phyloP scores from a whole-genome alignment of 441 rosid species.

The Jatropha podagrica region DNA sequence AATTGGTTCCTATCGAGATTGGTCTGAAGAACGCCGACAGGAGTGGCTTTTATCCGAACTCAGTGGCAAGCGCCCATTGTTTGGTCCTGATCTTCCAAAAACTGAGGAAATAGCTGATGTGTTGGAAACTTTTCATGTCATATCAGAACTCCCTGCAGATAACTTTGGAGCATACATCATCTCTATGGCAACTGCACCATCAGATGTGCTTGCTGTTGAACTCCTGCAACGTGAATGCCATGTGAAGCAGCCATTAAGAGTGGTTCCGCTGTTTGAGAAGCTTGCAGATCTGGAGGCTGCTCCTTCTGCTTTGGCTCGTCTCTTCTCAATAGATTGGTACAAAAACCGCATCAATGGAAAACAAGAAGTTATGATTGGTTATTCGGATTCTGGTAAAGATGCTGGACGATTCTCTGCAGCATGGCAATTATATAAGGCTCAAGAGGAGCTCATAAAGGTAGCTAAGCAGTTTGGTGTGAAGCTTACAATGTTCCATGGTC shows the following conservation, averaged over 20 bases:
- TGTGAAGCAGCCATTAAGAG: constrained; percentile 76
- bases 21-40: constrained; percentile 84
- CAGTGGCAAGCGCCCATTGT: constrained; percentile 82
- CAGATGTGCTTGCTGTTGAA: constrained; percentile 93
- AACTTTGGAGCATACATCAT: constrained; percentile 90
- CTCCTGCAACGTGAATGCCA: constrained; percentile 89
- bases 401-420: constrained; percentile 95
- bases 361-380: constrained; percentile 99
- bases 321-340: constrained; percentile 92
- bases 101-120: constrained; percentile 93
- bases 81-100: constrained; percentile 83
- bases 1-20: constrained; percentile 84
- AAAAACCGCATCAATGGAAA: constrained; percentile 80
- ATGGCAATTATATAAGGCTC: constrained; percentile 94
- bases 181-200: constrained; percentile 93
- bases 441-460: constrained; percentile 91
- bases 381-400: constrained; percentile 96
- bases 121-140: constrained; percentile 71
- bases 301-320: constrained; percentile 87
- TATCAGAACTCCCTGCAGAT: constrained; percentile 81
- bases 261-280: constrained; percentile 91
- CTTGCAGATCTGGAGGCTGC: constrained; percentile 96
- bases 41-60: constrained; percentile 95
- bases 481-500: constrained; percentile 96
- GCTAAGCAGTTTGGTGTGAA: constrained; percentile 84